phyloP scores from a whole-genome alignment of 2,329 filamentous ascomycete species.

The Phyllosticta capitalensis region DNA sequence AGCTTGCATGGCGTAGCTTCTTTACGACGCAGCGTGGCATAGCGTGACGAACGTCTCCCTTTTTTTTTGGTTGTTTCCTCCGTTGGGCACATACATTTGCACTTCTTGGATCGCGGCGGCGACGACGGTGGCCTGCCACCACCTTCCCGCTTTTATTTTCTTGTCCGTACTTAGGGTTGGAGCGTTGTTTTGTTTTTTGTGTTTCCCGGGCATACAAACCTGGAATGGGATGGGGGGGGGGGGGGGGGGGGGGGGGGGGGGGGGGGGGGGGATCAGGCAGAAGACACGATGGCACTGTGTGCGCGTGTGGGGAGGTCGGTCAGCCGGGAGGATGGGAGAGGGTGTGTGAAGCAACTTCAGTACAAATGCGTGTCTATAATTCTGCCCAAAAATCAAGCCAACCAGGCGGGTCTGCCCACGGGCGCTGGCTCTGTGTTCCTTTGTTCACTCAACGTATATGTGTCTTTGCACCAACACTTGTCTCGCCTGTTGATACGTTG shows the following conservation, averaged over 20 bases:
- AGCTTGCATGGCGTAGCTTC: neutral
- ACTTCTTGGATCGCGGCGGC: neutral
- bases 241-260: no score
- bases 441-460: no score
- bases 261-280: no score
- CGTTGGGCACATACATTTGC: neutral
- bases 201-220: neutral
- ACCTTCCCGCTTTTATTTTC: neutral
- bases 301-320: neutral
- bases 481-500: no score
- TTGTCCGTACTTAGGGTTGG: neutral
- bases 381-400: neutral
- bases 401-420: no score
- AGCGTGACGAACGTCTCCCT: neutral
- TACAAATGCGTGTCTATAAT: neutral
- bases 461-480: no score
- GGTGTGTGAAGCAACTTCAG: neutral
- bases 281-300: neutral
- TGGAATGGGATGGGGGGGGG: no score
- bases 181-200: neutral
- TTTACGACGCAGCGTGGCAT: neutral
- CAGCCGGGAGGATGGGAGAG: neutral
- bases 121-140: neutral
- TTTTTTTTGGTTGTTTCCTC: neutral
- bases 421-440: no score